Conservation (phyloP, 208 protist genomes). For the Trypanosoma avium region DNA sequence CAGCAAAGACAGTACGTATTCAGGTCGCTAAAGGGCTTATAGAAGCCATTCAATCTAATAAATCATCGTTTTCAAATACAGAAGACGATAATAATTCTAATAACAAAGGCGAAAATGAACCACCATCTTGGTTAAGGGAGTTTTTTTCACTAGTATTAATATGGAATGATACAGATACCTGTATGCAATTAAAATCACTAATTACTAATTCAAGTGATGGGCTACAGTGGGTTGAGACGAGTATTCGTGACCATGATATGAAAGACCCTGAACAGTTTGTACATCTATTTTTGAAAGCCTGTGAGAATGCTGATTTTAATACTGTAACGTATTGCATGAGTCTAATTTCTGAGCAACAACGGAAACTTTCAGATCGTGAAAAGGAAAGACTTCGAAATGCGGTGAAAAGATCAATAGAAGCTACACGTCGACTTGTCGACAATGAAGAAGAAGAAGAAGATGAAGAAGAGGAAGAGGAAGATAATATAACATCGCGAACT, state of each 20-base stretch:
- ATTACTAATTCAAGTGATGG: not conserved
- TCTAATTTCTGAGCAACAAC: constrained; percentile 19
- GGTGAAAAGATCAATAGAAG: constrained; percentile 32
- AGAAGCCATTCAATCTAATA: not conserved
- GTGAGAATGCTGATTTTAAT: constrained; percentile 39
- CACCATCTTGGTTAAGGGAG: not conserved
- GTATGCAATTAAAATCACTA: constrained; percentile 6
- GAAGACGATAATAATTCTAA: not conserved
- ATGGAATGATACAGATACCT: constrained; percentile 16
- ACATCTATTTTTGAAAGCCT: constrained; percentile 40
- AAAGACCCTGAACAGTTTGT: constrained; percentile 38
- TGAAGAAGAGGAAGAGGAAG: not conserved
- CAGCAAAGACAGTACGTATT: not conserved
- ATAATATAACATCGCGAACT: no score
- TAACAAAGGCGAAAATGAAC: not conserved
- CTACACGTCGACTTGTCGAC: constrained; percentile 30
- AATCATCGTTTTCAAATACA: not conserved
- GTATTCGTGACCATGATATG: constrained; percentile 50
- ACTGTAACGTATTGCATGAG: constrained; percentile 39
- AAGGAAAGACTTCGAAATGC: constrained; percentile 33
- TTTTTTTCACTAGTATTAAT: constrained; percentile 13
- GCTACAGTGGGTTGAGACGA: constrained; percentile 36
- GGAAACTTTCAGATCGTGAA: constrained; percentile 30
- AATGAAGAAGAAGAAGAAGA: constrained; percentile 18
- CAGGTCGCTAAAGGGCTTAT: constrained; percentile 11